A percentile compares a stretch with the other conserved stretches of the same genome.
Conservation (phyloP, 2,329 filamentous ascomycete genomes). For the Talaromyces marneffei region DNA sequence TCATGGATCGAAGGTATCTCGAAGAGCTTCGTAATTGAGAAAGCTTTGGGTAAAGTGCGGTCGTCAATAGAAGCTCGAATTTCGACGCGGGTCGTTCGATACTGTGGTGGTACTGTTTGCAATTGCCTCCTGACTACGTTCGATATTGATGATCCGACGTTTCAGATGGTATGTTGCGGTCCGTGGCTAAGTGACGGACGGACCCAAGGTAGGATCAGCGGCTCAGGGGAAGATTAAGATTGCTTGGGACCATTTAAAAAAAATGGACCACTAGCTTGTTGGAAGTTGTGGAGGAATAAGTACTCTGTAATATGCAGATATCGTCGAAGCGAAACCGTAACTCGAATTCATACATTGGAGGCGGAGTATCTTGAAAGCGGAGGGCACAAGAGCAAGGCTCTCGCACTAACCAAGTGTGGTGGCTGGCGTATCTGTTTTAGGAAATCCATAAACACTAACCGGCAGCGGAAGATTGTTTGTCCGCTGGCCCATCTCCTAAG, state of each 20-base stretch:
- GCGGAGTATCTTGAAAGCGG: background rate
- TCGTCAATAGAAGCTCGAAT: background rate
- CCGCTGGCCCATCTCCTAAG: conserved; percentile 10
- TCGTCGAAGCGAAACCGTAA: background rate
- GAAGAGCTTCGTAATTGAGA: conserved; percentile 6
- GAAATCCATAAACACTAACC: conserved; percentile 37
- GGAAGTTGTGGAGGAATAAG: background rate
- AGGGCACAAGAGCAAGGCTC: background rate
- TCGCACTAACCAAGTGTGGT: background rate
- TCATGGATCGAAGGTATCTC: background rate
- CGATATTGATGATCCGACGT: background rate
- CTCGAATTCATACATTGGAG: background rate
- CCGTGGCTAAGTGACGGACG: conserved; percentile 1
- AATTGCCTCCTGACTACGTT: background rate
- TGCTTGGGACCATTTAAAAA: background rate
- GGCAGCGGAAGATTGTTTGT: conserved; percentile 16
- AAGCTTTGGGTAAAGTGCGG: background rate
- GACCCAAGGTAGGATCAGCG: conserved; percentile 13
- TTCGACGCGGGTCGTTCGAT: background rate
- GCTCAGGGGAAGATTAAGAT: conserved; percentile 4
- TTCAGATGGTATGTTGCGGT: conserved; percentile 7
- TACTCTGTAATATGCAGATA: background rate
- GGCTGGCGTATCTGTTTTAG: conserved; percentile 24
- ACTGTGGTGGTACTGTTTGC: background rate
- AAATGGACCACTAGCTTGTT: background rate